Evolutionary conservation across 2,329 filamentous ascomycete genomes (phyloP), one percentile per base, ranked within the genome.

Genomic region (Nothophaeocryptopus gaeumannii): DNA sequence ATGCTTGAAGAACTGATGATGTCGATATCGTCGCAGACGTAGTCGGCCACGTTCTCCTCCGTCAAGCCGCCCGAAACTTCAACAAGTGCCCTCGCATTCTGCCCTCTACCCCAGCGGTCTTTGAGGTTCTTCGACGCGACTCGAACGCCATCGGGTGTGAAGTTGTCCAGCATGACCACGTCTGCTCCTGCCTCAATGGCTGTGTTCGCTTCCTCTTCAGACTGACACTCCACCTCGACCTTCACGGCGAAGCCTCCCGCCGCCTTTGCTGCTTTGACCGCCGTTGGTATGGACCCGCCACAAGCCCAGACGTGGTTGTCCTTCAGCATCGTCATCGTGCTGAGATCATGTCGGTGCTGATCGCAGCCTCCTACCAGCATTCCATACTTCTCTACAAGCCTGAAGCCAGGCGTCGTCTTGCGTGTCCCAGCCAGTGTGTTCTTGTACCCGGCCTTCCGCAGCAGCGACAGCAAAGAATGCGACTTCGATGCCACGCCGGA

Each of bases 301-400:
- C 87, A 85, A 55, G 89, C 89, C 86, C 92, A 96, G 50, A 99
- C 86, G 72, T 99, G 93, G 72, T 99, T 99, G 72, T 99, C 93
- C 76, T 99, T 99, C 58, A 99, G 79, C 93, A 99, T 99, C 49
- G 91, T 91, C 93, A 99, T 97, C 58, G 85, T 82, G 68, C 70
- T 74, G 2, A 99, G 77, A 69, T 99, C 93, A 72, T 96, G 89
- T 30, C 93, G 79, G 70, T 99, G 93, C 2, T 85, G 82, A 72
- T 99, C 93, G 12, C 89, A 91, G 9, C 93, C 93, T 49, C 92
- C 93, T 12, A 95, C 86, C 15, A 96, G 76, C 86, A 99, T 96
- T 60, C 90, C 93, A 71, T 99, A 99, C 74, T 99, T 99, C 72
- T 99, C 93, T 8, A 97, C 91, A 4, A 97, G 75, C 9, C 93